A percentile compares a stretch with the other conserved stretches of the same genome.
Conservation (phyloP, 805 yeast species). For the Candida takata region DNA sequence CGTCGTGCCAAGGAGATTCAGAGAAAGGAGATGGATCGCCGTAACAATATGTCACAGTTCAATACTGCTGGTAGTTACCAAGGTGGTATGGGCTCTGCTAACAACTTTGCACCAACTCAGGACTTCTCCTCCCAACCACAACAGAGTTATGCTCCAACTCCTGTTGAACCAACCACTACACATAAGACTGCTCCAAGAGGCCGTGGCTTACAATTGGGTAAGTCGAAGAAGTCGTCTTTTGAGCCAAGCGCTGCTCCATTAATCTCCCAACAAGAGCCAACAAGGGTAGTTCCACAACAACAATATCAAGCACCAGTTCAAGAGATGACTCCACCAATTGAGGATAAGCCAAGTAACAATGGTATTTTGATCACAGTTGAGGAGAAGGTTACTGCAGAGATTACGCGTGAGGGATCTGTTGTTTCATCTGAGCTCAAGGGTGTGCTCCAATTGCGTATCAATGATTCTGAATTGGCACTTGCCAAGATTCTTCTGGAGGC, state of each 20-base stretch:
- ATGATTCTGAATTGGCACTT: constrained; percentile 62
- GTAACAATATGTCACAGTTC: constrained; percentile 28
- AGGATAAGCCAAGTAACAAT: constrained; percentile 41
- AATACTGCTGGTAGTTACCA: constrained; percentile 8
- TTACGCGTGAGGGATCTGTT: constrained; percentile 78
- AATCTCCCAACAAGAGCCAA: background rate
- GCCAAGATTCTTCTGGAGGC: constrained; percentile 55
- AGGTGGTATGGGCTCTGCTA: constrained; percentile 9
- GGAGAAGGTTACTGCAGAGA: constrained; percentile 71
- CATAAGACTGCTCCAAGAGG: constrained; percentile 40
- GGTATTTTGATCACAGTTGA: constrained; percentile 74
- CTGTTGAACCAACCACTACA: constrained; percentile 16
- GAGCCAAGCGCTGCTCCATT: constrained; percentile 3
- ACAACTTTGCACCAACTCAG: constrained; percentile 7
- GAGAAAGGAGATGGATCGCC: constrained; percentile 63
- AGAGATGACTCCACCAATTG: constrained; percentile 7
- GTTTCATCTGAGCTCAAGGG: constrained; percentile 77
- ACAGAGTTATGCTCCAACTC: constrained; percentile 18
- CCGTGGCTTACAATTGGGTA: constrained; percentile 77
- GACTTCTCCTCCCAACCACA: constrained; percentile 9
- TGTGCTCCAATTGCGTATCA: constrained; percentile 81
- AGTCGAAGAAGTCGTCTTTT: constrained; percentile 24
- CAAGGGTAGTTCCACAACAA: constrained; percentile 2
- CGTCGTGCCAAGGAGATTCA: constrained; percentile 89
- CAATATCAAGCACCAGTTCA: constrained; percentile 9